phyloP scores from a whole-genome alignment of 768 basidiomycete species.

The Amanita inopinata region DNA sequence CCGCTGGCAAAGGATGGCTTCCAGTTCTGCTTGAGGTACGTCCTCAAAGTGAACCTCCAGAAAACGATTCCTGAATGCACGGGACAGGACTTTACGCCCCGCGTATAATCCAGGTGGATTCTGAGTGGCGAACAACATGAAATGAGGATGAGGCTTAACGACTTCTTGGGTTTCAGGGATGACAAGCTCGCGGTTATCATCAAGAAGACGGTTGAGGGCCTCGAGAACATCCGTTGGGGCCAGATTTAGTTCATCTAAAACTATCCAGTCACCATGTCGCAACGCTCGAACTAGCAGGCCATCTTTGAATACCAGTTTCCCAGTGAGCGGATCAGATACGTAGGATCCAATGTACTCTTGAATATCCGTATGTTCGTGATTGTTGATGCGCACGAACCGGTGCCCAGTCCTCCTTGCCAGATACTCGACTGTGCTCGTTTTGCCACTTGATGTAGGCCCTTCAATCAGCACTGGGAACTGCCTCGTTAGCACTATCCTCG shows the following conservation, averaged over 20 bases:
- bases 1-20: conserved; percentile 87
- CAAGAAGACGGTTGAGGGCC: conserved; percentile 90
- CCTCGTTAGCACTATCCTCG: conserved; percentile 80
- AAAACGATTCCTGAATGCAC: conserved; percentile 96
- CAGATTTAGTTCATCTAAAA: conserved; percentile 93
- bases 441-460: conserved; percentile 95
- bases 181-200: conserved; percentile 94
- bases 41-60: conserved; percentile 97
- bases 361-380: conserved; percentile 99
- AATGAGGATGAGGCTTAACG: conserved; percentile 85
- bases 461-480: conserved; percentile 94
- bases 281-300: conserved; percentile 90
- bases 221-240: conserved; percentile 98
- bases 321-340: conserved; percentile 83
- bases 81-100: conserved; percentile 87
- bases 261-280: conserved; percentile 92
- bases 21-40: conserved; percentile 88
- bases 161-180: conserved; percentile 96
- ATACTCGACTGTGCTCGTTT: conserved; percentile 95
- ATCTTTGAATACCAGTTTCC: conserved; percentile 93
- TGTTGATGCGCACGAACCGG: conserved; percentile 95
- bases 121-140: conserved; percentile 98
- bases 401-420: conserved; percentile 90
- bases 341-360: conserved; percentile 98
- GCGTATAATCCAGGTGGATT: conserved; percentile 96